Conservation (phyloP, 106 monocot genomes). For the Apostasia shenzhenica region DNA sequence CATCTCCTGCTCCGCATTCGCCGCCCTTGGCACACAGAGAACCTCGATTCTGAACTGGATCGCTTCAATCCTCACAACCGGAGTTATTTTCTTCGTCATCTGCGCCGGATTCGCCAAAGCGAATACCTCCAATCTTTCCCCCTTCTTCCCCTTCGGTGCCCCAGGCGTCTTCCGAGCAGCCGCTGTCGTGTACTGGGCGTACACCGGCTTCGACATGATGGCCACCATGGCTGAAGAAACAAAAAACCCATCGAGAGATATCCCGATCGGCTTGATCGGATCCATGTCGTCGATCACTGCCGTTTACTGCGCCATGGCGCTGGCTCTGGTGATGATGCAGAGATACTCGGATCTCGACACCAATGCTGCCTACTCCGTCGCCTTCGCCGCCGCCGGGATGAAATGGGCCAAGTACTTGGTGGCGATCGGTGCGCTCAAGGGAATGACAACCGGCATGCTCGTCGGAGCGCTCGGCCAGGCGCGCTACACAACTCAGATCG, state of each 20-base stretch:
- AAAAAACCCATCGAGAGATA: slow-evolving; percentile 29
- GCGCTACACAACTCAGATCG: slow-evolving; percentile 30
- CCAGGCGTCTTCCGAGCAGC: slow-evolving; percentile 59
- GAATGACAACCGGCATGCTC: slow-evolving; percentile 28
- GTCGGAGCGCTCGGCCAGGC: slow-evolving; percentile 31
- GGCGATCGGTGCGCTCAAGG: slow-evolving; percentile 27
- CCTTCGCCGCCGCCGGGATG: slow-evolving; percentile 19
- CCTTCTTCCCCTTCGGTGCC: slow-evolving; percentile 37
- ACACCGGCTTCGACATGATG: slow-evolving; percentile 45
- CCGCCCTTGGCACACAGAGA: slow-evolving; percentile 21
- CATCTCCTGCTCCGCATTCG: slow-evolving; percentile 17
- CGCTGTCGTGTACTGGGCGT: slow-evolving; percentile 66
- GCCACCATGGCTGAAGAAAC: slow-evolving; percentile 35
- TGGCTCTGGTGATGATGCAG: slow-evolving; percentile 23
- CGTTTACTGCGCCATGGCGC: slow-evolving; percentile 30
- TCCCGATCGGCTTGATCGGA: slow-evolving; percentile 21
- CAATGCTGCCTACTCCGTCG: slow-evolving; percentile 26
- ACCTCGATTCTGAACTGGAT: slow-evolving; percentile 53
- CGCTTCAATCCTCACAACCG: slow-evolving; percentile 18
- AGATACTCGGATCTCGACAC: slow-evolving; percentile 22
- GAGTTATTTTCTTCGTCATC: slow-evolving; percentile 46
- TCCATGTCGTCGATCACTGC: slow-evolving; percentile 32
- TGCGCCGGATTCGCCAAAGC: slow-evolving; percentile 22
- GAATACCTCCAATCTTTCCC: slow-evolving; percentile 13
- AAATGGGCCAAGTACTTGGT: slow-evolving; percentile 30